Conservation (phyloP, 163 green algal species). For the Trebouxiophyceae sp. region DNA sequence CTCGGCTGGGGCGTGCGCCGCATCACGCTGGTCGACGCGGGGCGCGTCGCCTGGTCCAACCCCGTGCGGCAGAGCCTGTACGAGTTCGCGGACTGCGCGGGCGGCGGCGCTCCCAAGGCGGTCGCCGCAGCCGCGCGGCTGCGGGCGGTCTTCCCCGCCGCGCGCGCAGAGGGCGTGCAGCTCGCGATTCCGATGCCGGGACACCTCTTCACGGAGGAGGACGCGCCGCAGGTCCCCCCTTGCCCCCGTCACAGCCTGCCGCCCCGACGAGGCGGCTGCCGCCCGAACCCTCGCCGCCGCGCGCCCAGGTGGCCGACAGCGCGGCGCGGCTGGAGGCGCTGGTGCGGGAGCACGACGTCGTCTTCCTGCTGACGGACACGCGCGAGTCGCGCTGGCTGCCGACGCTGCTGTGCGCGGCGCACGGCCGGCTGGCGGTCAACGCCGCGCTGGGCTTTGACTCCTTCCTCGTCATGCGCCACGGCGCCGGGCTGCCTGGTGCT, state of each 20-base stretch:
- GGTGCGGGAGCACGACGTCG: conserved; percentile 57
- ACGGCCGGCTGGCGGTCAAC: conserved; percentile 84
- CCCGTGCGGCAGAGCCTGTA: conserved; percentile 92
- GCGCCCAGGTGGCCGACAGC: conserved; percentile 1
- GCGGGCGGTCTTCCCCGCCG: conserved; percentile 48
- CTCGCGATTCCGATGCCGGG: conserved; percentile 85
- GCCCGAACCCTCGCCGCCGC: background rate
- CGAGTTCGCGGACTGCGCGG: conserved; percentile 76
- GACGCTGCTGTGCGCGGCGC: conserved; percentile 68
- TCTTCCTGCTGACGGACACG: conserved; percentile 97
- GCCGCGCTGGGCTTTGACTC: conserved; percentile 88
- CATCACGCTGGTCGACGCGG: conserved; percentile 88
- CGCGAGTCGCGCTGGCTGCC: conserved; percentile 91
- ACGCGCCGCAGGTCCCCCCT: conserved; percentile 7
- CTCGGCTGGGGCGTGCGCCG: conserved; percentile 88
- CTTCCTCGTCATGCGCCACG: conserved; percentile 93
- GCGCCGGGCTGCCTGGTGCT: conserved; percentile 13
- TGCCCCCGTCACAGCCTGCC: background rate
- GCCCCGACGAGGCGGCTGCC: background rate
- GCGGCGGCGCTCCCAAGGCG: conserved; percentile 73
- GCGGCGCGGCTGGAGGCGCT: conserved; percentile 44
- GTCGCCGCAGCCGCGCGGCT: conserved; percentile 72
- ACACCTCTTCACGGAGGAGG: conserved; percentile 39
- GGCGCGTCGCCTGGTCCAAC: conserved; percentile 88
- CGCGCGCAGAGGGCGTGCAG: conserved; percentile 22